Conservation (phyloP, 495 filamentous ascomycete species). For the Collariella sp. region DNA sequence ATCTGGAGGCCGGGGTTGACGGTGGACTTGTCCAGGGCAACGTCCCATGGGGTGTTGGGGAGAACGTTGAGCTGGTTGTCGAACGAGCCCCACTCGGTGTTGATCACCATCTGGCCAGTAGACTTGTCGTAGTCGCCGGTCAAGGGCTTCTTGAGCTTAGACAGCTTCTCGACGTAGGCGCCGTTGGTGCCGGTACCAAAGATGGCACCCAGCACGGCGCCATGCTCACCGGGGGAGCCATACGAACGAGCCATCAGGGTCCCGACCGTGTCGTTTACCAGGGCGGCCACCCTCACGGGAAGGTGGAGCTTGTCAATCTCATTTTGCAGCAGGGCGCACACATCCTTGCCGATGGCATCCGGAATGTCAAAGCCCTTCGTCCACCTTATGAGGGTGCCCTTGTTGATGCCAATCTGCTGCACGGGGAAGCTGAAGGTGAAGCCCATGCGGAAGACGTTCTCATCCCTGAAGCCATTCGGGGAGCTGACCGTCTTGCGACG, state of each 20-base stretch:
- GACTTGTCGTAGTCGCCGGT: conserved; percentile 63
- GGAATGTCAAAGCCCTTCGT: conserved; percentile 97
- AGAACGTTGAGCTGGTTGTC: conserved; percentile 85
- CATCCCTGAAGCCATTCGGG: conserved; percentile 47
- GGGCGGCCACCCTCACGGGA: conserved; percentile 83
- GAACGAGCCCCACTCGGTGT: conserved; percentile 97
- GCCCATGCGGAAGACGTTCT: conserved; percentile 79
- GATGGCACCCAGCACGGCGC: conserved; percentile 83
- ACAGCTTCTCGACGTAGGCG: conserved; percentile 75
- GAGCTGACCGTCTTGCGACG: conserved; percentile 49
- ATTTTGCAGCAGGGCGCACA: conserved; percentile 79
- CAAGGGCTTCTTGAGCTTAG: conserved; percentile 58
- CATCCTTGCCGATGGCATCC: conserved; percentile 88
- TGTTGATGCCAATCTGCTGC: conserved; percentile 87
- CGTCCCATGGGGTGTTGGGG: conserved; percentile 78
- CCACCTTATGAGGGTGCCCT: conserved; percentile 86
- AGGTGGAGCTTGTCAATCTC: conserved; percentile 83
- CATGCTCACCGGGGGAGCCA: conserved; percentile 78
- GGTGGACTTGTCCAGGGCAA: conserved; percentile 63
- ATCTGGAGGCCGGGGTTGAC: conserved; percentile 95
- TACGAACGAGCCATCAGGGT: conserved; percentile 97
- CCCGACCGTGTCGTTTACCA: conserved; percentile 96
- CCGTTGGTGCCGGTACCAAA: conserved; percentile 94
- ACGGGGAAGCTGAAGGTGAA: conserved; percentile 99
- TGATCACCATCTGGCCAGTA: conserved; percentile 93